A percentile compares a stretch with the other conserved stretches of the same genome.
Evolutionary conservation across 768 basidiomycete genomes (phyloP).

Genomic region (Fibroporia radiculosa): DNA sequence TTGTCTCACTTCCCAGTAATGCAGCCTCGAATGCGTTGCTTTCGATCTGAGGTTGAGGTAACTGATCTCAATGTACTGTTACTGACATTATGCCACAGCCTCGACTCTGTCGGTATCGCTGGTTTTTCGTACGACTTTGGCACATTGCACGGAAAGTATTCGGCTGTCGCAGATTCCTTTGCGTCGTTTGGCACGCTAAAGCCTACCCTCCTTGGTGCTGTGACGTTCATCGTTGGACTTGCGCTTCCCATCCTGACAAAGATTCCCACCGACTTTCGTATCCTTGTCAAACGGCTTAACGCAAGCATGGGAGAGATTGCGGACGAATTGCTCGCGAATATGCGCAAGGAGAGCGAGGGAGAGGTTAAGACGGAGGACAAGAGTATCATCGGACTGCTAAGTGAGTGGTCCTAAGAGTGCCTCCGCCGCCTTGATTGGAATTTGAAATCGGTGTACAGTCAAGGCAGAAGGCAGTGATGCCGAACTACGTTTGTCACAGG

Average conservation of each 20-base stretch:
- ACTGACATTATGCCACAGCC: too few relatives aligned
- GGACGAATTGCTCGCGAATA: conserved; percentile 23
- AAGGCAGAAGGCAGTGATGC: conserved; percentile 26
- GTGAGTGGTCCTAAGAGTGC: conserved; percentile 14
- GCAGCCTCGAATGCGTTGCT: too few relatives aligned
- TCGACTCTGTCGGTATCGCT: conserved; percentile 52
- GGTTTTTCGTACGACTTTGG: conserved; percentile 55
- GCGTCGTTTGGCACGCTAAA: conserved; percentile 15
- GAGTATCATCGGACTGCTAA: conserved; percentile 31
- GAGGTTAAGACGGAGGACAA: conserved; percentile 22
- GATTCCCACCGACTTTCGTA: conserved; percentile 25
- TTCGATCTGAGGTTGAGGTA: too few relatives aligned
- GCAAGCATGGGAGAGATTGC: conserved; percentile 27
- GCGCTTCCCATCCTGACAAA: conserved; percentile 22
- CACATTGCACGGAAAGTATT: conserved; percentile 38
- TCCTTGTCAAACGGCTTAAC: conserved; percentile 20
- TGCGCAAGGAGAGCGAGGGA: conserved; percentile 26
- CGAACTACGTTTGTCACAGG: conserved; percentile 26
- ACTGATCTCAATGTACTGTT: too few relatives aligned
- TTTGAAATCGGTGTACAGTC: conserved; percentile 19
- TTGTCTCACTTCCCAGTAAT: too few relatives aligned
- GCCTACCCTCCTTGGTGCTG: conserved; percentile 10
- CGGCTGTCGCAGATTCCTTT: conserved; percentile 26
- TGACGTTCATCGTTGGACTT: conserved; percentile 11
- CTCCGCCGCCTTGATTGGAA: background rate